A percentile compares a stretch with the other conserved stretches of the same genome.
Conservation (phyloP, 345 rosid genomes). For the Citropsis articulata region DNA sequence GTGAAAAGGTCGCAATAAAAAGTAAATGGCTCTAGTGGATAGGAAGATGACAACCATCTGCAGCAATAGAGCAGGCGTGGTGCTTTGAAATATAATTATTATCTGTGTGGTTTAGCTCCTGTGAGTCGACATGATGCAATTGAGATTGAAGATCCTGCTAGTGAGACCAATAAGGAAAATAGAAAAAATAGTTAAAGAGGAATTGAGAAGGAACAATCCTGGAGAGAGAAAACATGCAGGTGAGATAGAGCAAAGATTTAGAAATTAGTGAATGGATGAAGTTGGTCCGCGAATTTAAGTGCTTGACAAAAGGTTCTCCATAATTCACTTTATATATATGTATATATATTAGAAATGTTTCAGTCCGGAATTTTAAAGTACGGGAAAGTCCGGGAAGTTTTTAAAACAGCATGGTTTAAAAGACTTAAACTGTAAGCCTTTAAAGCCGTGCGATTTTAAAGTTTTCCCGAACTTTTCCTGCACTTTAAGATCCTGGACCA, state of each 20-base stretch:
- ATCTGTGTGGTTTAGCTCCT: background rate
- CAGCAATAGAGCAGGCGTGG: background rate
- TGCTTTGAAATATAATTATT: background rate
- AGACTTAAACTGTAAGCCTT: no score
- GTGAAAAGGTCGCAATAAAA: slow-evolving; percentile 7
- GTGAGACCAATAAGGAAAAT: background rate
- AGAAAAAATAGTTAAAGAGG: background rate
- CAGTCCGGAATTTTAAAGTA: no score
- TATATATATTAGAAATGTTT: no score
- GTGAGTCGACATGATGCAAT: background rate
- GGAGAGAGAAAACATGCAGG: background rate
- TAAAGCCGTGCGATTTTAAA: no score
- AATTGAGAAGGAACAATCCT: background rate
- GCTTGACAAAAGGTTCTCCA: background rate
- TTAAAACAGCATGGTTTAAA: no score
- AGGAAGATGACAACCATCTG: slow-evolving; percentile 4
- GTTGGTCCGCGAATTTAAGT: background rate
- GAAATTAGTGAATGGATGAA: background rate
- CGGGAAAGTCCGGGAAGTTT: no score
- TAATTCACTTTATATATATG: no score
- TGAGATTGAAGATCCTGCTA: background rate
- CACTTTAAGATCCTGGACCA: no score
- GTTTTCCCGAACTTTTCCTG: no score
- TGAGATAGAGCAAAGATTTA: background rate
- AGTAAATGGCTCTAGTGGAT: background rate